Base-by-base conservation (phyloP, 176 grass and related monocot species). In the Panicum miliaceum region DNA sequence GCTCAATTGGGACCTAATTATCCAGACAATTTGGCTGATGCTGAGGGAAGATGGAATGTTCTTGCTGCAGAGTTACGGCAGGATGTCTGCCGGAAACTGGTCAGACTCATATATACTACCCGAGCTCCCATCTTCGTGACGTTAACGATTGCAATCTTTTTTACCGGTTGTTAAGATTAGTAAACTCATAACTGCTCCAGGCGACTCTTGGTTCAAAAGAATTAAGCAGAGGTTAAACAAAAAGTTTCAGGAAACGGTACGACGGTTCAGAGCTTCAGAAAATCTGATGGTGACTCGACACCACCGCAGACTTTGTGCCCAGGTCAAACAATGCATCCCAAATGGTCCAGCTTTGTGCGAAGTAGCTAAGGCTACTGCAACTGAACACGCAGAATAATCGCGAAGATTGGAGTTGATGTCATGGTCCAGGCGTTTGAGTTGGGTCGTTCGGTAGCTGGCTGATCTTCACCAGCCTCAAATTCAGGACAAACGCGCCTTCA, bases 71-170 rank as follows among this genome's bases (percentile, higher is more conserved):
- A 32, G 29, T 27, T 27, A 71, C 29, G 35, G 19, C 11, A 65
- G 48, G 26, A 73, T 11, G 75, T 47, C 1, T 22, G 1, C 54
- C 50, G 16, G 59, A 50, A 48, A 42, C 25, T 18, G 27, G 47
- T 29, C 40, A 48, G 26, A 48, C 67, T 73, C 81, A 79, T 66
- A 79, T 84, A 88, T 48, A 61, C 47, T 32, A 16, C n/a, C 13
- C 13, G 0, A 67, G 34, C 59, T 70, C 63, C 19, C 8, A 58
- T 57, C 59, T 7, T 22, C 22, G 2, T 25, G 23, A 68, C 2
- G 38, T 46, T 80, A 64, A 71, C 7, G 6, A 13, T 83, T 45
- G 13, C 16, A 5, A 7, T 42, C n/a, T n/a, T 41, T 12, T 42
- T 4, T 23, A 50, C 47, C 29, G 25, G 50, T 19, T 32, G 40